phyloP scores from a whole-genome alignment of 2,329 filamentous ascomycete species.

The Hirsutella thompsonii region DNA sequence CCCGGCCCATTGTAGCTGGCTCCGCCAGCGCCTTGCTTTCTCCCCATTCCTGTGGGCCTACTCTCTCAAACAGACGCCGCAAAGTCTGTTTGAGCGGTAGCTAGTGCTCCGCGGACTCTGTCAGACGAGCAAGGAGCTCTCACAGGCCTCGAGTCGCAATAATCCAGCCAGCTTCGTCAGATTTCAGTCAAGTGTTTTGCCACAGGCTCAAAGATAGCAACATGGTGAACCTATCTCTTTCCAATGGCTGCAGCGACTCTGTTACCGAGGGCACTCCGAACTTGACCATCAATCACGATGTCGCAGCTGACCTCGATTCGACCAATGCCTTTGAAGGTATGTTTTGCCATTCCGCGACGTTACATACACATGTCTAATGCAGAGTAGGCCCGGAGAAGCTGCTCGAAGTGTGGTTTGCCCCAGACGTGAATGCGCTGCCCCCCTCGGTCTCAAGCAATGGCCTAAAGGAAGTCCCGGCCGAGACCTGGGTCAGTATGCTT shows the following conservation, averaged over 20 bases:
- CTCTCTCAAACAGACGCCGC: conserved; percentile 90
- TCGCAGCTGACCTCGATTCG: conserved; percentile 84
- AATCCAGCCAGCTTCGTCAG: too few relatives aligned
- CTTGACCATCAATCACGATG: conserved; percentile 93
- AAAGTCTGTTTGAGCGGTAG: conserved; percentile 96
- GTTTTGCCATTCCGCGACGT: background rate
- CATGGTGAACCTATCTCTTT: conserved; percentile 76
- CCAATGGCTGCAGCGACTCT: conserved; percentile 71
- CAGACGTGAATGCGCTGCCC: conserved; percentile 62
- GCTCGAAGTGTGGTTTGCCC: conserved; percentile 94
- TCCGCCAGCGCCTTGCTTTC: conserved; percentile 61
- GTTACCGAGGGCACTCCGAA: conserved; percentile 74
- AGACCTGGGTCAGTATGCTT: conserved; percentile 92
- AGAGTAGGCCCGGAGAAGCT: conserved; percentile 82
- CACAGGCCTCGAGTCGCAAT: too few relatives aligned
- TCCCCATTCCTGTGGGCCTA: conserved; percentile 74
- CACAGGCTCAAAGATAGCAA: background rate
- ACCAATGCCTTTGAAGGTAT: conserved; percentile 89
- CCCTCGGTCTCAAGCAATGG: conserved; percentile 58
- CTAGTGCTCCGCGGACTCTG: conserved; percentile 80
- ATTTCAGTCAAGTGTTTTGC: too few relatives aligned
- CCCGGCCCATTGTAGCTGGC: conserved; percentile 58
- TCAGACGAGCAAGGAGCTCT: conserved; percentile 14
- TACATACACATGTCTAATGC: conserved; percentile 4
- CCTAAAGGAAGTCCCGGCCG: conserved; percentile 71